Evolutionary conservation across 2,329 filamentous ascomycete genomes (phyloP).

Genomic region (Hymenoscyphus infarciens): DNA sequence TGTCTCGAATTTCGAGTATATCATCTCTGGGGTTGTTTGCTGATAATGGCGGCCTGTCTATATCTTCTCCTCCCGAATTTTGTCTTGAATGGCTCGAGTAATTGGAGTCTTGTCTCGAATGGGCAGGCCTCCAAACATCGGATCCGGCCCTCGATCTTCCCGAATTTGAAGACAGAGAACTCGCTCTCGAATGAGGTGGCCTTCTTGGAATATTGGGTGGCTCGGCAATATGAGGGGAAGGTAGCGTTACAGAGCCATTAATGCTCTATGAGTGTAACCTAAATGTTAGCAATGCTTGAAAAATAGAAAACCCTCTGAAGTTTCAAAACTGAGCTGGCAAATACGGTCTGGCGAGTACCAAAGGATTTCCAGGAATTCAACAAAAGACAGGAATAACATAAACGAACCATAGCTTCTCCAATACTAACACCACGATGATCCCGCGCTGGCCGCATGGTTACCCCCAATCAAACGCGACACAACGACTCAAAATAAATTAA

Average conservation of each 20-base stretch:
- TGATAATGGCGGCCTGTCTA: background rate
- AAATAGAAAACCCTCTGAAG: background rate
- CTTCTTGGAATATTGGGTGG: background rate
- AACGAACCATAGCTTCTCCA: constrained; percentile 12
- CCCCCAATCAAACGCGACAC: background rate
- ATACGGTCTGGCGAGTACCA: background rate
- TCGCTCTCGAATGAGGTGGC: constrained; percentile 4
- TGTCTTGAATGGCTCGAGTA: background rate
- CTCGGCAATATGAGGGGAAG: background rate
- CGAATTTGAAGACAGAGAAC: background rate
- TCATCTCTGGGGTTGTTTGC: background rate
- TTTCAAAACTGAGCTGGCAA: background rate
- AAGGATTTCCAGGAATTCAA: background rate
- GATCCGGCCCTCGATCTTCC: background rate
- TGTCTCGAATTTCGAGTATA: background rate
- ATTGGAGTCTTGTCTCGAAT: constrained; percentile 7
- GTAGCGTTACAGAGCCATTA: background rate
- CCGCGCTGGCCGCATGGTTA: constrained; percentile 5
- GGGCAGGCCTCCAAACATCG: background rate
- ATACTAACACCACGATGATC: constrained; percentile 7
- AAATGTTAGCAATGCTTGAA: background rate
- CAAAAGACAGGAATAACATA: background rate
- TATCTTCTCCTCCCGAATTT: background rate
- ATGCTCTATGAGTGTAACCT: background rate
- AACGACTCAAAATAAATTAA: background rate